These are phyloP conservation scores for Phyllosticta citribraziliensis DNA, from an alignment of 2,329 filamentous ascomycete species.

Conservation along the genomic window DNA sequence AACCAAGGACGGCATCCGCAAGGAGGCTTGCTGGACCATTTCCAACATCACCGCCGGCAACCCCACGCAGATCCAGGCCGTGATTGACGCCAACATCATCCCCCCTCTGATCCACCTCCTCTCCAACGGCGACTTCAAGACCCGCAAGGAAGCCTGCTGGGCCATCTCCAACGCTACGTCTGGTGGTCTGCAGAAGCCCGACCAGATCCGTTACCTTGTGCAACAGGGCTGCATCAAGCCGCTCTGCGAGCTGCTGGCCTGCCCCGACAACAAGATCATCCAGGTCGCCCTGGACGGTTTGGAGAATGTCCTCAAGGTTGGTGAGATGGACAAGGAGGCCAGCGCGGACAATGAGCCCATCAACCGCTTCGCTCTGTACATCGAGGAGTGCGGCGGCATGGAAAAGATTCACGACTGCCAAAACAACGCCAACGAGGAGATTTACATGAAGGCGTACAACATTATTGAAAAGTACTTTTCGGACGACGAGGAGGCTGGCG, in stretches of 20 bases:
- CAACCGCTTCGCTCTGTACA: conserved; percentile 96
- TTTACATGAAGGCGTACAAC: conserved; percentile 99
- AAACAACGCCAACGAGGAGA: conserved; percentile 99
- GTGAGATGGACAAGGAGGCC: conserved; percentile 94
- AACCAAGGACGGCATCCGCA: conserved; percentile 96
- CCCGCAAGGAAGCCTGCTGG: conserved; percentile 98
- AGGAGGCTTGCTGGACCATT: conserved; percentile 99
- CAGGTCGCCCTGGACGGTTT: conserved; percentile 95
- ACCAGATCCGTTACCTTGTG: conserved; percentile 95
- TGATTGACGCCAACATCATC: conserved; percentile 95
- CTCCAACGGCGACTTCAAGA: conserved; percentile 97
- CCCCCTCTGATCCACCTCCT: conserved; percentile 92
- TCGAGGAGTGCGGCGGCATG: conserved; percentile 98
- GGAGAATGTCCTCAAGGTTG: conserved; percentile 99
- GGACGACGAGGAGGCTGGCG: conserved; percentile 78
- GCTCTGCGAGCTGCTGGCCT: conserved; percentile 85
- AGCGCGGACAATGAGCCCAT: conserved; percentile 65
- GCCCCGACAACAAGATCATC: conserved; percentile 99
- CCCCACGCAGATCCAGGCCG: conserved; percentile 92
- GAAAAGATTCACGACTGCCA: conserved; percentile 99
- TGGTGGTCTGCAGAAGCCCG: conserved; percentile 94
- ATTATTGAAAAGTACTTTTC: conserved; percentile 99
- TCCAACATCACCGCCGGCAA: conserved; percentile 98
- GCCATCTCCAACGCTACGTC: conserved; percentile 98
- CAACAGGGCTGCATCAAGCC: conserved; percentile 93